Evolutionary conservation across 768 basidiomycete species (phyloP).

Genomic region (Rhodotorula toruloides): DNA sequence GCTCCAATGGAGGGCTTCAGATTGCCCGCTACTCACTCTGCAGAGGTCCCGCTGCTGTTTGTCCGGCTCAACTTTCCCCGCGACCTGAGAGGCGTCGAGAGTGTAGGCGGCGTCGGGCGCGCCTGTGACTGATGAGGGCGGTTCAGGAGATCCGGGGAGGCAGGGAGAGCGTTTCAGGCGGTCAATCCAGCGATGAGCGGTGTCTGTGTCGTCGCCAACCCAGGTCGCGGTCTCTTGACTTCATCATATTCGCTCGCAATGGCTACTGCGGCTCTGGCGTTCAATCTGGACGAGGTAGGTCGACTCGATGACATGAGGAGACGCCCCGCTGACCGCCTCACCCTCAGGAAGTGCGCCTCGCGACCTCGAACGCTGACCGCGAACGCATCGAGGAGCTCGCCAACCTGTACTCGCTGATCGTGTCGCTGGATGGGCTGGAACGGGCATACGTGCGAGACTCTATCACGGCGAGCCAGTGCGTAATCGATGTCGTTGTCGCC

Average conservation of each 20-base stretch:
- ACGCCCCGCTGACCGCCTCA: background rate
- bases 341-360: slow-evolving; percentile 68
- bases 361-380: slow-evolving; percentile 78
- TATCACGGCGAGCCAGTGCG: slow-evolving; percentile 83
- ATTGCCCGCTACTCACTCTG: no score
- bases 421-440: slow-evolving; percentile 88
- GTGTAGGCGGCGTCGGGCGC: no score
- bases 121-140: no score
- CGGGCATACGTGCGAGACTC: slow-evolving; percentile 91
- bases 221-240: background rate
- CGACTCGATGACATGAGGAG: background rate
- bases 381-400: slow-evolving; percentile 82
- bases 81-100: no score
- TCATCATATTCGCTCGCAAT: background rate
- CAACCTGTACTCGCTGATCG: slow-evolving; percentile 85
- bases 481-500: slow-evolving; percentile 40
- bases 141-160: no score
- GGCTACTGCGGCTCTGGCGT: background rate
- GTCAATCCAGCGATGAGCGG: no score
- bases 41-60: no score
- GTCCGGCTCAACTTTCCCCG: no score
- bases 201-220: no score
- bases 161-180: no score
- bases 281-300: slow-evolving; percentile 4
- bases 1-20: no score